Evolutionary conservation across 305 asterid species (phyloP).

Genomic region (Solanum hybrid): DNA sequence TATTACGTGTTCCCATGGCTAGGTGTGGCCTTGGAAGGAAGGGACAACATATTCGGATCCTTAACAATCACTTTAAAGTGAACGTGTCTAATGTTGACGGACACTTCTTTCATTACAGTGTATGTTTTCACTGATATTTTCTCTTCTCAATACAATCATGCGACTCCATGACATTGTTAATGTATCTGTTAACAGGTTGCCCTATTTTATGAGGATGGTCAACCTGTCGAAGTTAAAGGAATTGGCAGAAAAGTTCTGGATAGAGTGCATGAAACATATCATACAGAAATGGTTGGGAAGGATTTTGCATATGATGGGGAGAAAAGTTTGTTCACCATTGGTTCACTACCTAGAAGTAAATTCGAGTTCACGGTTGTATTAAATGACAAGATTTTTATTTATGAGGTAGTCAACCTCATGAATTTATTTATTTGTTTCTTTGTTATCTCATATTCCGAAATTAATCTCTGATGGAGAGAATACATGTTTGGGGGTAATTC

Average conservation of each 20-base stretch:
- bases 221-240: constrained; percentile 23
- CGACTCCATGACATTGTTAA: background rate
- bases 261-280: constrained; percentile 26
- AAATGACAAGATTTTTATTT: background rate
- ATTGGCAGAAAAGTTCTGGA: constrained; percentile 35
- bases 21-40: constrained; percentile 18
- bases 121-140: constrained; percentile 4
- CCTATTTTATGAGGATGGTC: constrained; percentile 36
- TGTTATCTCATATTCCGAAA: too few species aligned
- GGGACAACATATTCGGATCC: constrained; percentile 23
- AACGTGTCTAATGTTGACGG: constrained; percentile 18
- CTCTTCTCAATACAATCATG: background rate
- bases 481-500: too few species aligned
- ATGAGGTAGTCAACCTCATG: background rate
- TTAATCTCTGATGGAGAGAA: too few species aligned
- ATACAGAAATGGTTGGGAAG: constrained; percentile 30
- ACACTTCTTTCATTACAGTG: constrained; percentile 37
- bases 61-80: constrained; percentile 41
- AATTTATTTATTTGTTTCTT: background rate
- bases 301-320: constrained; percentile 20
- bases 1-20: constrained; percentile 17
- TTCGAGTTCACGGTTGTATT: background rate
- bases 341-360: too few species aligned
- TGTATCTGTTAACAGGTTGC: constrained; percentile 20
- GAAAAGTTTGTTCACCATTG: too few species aligned